These are phyloP conservation scores for Sedum album DNA, from an alignment of 164 flowering plant genomes.

Conservation along the genomic window DNA sequence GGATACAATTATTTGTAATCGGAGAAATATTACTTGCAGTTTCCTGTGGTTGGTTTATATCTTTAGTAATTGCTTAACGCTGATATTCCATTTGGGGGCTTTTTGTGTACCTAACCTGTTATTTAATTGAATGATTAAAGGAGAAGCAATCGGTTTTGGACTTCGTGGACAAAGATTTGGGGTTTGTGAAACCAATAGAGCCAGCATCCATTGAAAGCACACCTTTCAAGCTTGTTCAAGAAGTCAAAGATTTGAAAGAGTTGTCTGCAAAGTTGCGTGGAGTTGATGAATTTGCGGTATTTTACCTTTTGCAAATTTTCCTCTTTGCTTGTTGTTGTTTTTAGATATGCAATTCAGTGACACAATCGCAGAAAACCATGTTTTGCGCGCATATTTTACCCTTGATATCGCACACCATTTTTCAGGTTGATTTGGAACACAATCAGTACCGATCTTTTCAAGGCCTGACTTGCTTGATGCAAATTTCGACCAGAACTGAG, in stretches of 20 bases:
- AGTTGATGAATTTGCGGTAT: constrained; percentile 86
- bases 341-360: neutral
- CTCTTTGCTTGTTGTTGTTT: neutral
- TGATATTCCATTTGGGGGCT: neutral
- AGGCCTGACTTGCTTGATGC: constrained; percentile 98
- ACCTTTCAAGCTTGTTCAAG: constrained; percentile 73
- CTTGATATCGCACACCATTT: neutral
- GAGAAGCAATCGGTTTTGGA: constrained; percentile 57
- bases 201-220: constrained; percentile 59
- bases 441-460: constrained; percentile 93
- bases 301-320: neutral
- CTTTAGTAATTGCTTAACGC: neutral
- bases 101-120: neutral
- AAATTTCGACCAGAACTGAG: constrained; percentile 93
- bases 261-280: constrained; percentile 60
- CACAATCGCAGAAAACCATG: neutral
- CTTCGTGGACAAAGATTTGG: constrained; percentile 51
- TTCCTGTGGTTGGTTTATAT: neutral
- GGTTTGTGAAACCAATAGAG: constrained; percentile 29
- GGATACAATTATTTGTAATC: neutral
- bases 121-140: constrained; percentile 26
- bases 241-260: constrained; percentile 69
- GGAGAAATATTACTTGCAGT: neutral
- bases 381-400: neutral
- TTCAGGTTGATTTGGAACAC: constrained; percentile 94